Evolutionary conservation across 2,329 filamentous ascomycete genomes (phyloP), one percentile per base, ranked within the genome.

Genomic region (Cyphellophora attinorum): DNA sequence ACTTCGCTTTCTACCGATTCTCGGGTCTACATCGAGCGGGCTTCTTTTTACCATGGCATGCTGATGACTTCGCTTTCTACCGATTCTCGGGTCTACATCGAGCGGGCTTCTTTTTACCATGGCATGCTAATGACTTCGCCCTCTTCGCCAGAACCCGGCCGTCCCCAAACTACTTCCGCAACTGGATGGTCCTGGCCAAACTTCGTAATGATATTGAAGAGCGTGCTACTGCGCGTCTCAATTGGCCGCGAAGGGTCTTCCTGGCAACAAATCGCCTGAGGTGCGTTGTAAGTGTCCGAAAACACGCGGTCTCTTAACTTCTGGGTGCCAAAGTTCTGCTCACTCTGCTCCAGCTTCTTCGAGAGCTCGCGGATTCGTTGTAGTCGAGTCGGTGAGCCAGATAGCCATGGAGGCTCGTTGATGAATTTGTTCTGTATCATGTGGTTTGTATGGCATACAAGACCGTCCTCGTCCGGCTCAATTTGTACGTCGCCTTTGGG

Each of bases 401-500:
- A 23, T 3, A 43, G 17, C 37, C 35, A 37, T 12, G 35, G 15
- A n/a, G 31, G 14, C 12, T 38, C 34, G 5, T 32, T 19, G 4
- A 31, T 28, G 3, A 30, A 31, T 17, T 42, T 35, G 2, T 23
- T 19, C 25, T 55, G 46, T 6, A 59, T 34, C 13, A 65, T 57
- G 29, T 67, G 64, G 30, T 67, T 67, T n/a, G 63, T 60, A 38
- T 67, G 64, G 4, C 45, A 52, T 3, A 64, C 46, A 4, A 57
- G 47, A 2, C 55, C 56, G 35, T 59, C 34, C 14, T 52, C 57
- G 2, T 49, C 34, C 2, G 73, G 11, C 21, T 25, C 21, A 19
- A 57, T 17, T 11, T 36, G 29, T 4, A 40, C 40, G 13, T 51
- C 39, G 33, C 50, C 50, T 3, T 39, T 28, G 17, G 37, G 28